Evolutionary conservation across 805 yeast species (phyloP).

Genomic region (Schwanniomyces sp.): DNA sequence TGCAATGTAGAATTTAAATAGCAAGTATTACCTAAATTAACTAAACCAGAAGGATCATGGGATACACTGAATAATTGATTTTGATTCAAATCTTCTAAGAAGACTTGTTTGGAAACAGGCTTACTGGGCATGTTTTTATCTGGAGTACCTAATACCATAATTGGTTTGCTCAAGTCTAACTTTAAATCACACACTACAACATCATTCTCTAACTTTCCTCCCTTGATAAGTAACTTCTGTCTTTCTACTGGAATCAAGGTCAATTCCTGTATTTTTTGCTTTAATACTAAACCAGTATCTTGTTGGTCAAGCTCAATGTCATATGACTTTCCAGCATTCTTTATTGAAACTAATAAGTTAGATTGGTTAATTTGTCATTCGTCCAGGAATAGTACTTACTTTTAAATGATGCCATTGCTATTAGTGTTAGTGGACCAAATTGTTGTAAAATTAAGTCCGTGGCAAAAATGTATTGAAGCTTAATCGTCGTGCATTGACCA

Average conservation of each 20-base stretch:
- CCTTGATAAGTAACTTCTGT: conserved; percentile 87
- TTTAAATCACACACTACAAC: conserved; percentile 49
- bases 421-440: background rate
- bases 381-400: conserved; percentile 3
- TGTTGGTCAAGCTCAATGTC: conserved; percentile 45
- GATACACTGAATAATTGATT: conserved; percentile 36
- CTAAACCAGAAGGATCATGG: conserved; percentile 62
- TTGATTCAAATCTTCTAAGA: conserved; percentile 67
- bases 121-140: conserved; percentile 56
- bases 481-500: background rate
- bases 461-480: conserved; percentile 4
- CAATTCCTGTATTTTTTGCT: conserved; percentile 63
- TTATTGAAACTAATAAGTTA: conserved; percentile 22
- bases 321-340: conserved; percentile 44
- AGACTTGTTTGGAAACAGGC: conserved; percentile 55
- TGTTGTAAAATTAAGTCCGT: background rate
- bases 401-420: conserved; percentile 9
- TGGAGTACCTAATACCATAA: conserved; percentile 93
- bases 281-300: conserved; percentile 63
- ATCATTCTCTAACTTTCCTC: conserved; percentile 83
- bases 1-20: conserved; percentile 72
- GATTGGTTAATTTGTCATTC: background rate
- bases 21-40: conserved; percentile 75
- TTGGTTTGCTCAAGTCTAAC: conserved; percentile 61
- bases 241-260: conserved; percentile 87